A percentile compares a stretch with the other conserved stretches of the same genome.
Conservation (phyloP, 108 stramenopile genomes). For the Skeletonema tropicum region DNA sequence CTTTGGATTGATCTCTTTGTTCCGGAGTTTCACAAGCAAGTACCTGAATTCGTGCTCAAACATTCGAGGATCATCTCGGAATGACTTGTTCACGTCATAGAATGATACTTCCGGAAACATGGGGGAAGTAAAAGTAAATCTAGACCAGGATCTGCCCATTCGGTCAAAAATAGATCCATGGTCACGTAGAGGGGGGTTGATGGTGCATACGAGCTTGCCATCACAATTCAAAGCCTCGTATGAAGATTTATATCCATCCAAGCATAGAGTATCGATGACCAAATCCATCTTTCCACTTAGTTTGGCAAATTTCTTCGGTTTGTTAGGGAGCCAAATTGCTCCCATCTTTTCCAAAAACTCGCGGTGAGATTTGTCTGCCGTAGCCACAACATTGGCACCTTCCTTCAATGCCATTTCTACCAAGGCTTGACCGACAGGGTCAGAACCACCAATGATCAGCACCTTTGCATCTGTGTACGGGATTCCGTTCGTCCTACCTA, state of each 20-base stretch:
- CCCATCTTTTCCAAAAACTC: slow-evolving; percentile 51
- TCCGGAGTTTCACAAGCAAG: slow-evolving; percentile 54
- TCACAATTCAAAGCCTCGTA: slow-evolving; percentile 40
- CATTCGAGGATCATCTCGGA: slow-evolving; percentile 41
- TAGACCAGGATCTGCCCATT: slow-evolving; percentile 40
- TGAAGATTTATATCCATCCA: slow-evolving; percentile 49
- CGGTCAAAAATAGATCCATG: slow-evolving; percentile 38
- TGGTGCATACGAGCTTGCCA: slow-evolving; percentile 55
- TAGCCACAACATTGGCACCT: slow-evolving; percentile 62
- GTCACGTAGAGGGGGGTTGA: slow-evolving; percentile 9
- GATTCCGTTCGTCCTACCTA: slow-evolving; percentile 22
- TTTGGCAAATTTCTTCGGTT: slow-evolving; percentile 43
- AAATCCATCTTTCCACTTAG: slow-evolving; percentile 71
- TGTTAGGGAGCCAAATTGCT: slow-evolving; percentile 55
- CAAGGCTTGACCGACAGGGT: slow-evolving; percentile 60
- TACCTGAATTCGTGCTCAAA: slow-evolving; percentile 57
- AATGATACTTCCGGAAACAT: slow-evolving; percentile 43
- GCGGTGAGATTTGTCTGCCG: slow-evolving; percentile 59
- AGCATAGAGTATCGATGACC: slow-evolving; percentile 65
- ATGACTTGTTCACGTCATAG: slow-evolving; percentile 59
- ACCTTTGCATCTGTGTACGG: slow-evolving; percentile 62
- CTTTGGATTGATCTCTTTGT: slow-evolving; percentile 63
- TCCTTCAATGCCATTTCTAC: slow-evolving; percentile 63
- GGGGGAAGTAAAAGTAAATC: slow-evolving; percentile 44
- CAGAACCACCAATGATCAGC: slow-evolving; percentile 65